Conservation (phyloP, 257 asterid genomes). For the Solanum medicagineum region DNA sequence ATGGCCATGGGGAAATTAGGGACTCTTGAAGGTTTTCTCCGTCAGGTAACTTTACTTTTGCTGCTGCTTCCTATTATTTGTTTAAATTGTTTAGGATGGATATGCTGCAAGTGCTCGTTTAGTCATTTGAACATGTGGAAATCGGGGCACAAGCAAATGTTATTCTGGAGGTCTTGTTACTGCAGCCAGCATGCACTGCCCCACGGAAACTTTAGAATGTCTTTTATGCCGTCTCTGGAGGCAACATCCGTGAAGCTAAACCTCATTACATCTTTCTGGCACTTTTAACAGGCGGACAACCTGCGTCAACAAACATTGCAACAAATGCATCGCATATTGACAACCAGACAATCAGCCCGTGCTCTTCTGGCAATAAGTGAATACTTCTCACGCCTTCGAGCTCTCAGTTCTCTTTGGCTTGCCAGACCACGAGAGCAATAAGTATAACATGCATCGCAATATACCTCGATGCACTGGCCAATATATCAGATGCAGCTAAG, state of each 20-base stretch:
- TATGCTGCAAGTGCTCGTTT: background rate
- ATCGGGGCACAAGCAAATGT: background rate
- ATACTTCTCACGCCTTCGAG: conserved; percentile 80
- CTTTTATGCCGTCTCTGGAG: background rate
- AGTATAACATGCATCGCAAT: background rate
- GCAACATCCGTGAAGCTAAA: background rate
- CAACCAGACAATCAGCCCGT: conserved; percentile 87
- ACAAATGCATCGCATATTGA: conserved; percentile 74
- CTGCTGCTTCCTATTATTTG: background rate
- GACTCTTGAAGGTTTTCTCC: conserved; percentile 75
- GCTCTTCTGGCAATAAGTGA: conserved; percentile 66
- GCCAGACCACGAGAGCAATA: conserved; percentile 78
- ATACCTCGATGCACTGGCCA: background rate
- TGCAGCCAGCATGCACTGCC: background rate
- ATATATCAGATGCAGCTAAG: background rate
- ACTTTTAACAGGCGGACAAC: conserved; percentile 61
- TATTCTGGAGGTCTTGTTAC: background rate
- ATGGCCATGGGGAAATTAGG: conserved; percentile 99
- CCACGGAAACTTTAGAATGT: background rate
- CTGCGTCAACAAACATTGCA: conserved; percentile 80
- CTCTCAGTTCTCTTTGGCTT: conserved; percentile 91
- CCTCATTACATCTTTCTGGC: background rate
- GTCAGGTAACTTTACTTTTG: conserved; percentile 37
- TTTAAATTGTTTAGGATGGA: background rate
- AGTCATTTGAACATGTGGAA: background rate